These are phyloP conservation scores for Tephrocybe rancida DNA, from an alignment of 768 basidiomycete species.

Conservation along the genomic window DNA sequence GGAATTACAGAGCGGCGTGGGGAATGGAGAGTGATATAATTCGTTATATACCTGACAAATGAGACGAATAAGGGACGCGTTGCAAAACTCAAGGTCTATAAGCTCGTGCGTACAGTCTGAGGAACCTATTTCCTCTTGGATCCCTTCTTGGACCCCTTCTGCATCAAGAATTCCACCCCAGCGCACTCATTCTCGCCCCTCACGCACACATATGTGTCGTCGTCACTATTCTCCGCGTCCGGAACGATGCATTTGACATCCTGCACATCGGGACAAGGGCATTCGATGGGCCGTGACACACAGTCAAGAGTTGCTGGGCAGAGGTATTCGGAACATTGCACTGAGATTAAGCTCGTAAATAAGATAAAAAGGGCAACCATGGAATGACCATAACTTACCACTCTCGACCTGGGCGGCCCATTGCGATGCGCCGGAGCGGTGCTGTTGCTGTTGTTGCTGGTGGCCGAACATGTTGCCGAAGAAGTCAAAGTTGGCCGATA, in stretches of 20 bases:
- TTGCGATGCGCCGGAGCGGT: constrained; percentile 55
- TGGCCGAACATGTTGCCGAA: constrained; percentile 79
- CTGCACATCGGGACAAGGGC: constrained; percentile 76
- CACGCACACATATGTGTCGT: constrained; percentile 70
- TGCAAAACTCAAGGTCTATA: neutral
- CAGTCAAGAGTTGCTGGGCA: constrained; percentile 79
- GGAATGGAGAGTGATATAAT: neutral
- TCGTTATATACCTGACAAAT: neutral
- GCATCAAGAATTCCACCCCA: constrained; percentile 59
- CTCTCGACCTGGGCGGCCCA: constrained; percentile 68
- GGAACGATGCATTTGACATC: constrained; percentile 80
- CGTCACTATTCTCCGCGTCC: constrained; percentile 52
- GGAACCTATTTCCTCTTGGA: constrained; percentile 25
- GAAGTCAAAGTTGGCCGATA: constrained; percentile 73
- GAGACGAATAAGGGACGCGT: neutral
- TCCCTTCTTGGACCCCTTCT: constrained; percentile 29
- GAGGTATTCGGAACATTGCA: constrained; percentile 72
- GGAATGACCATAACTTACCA: constrained; percentile 47
- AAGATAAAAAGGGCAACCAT: neutral
- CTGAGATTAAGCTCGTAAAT: constrained; percentile 33
- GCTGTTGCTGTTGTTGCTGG: constrained; percentile 61
- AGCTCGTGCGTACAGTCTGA: constrained; percentile 1
- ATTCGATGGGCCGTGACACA: constrained; percentile 61
- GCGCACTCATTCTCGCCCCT: constrained; percentile 66
- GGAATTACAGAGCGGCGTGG: too few species aligned